Conservation (phyloP, 179 eudicot genomes). For the Carnegiea gigantea region DNA sequence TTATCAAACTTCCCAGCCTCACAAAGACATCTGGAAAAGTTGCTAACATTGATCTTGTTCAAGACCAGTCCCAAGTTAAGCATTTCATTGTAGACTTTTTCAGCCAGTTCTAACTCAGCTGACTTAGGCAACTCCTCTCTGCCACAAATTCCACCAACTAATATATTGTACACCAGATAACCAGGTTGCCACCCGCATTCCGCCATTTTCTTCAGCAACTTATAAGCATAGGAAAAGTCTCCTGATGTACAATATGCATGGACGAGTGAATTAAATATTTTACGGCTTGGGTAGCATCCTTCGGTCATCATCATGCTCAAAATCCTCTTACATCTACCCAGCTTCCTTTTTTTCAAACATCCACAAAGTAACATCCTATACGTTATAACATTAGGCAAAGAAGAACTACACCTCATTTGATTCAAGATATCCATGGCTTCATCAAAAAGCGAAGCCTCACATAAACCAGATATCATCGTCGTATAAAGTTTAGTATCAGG, state of each 20-base stretch:
- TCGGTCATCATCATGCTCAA: conserved; percentile 78
- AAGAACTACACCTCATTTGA: conserved; percentile 67
- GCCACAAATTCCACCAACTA: conserved; percentile 86
- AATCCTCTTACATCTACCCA: conserved; percentile 77
- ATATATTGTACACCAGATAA: conserved; percentile 75
- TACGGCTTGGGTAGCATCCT: conserved; percentile 86
- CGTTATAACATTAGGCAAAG: conserved; percentile 76
- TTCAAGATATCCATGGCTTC: conserved; percentile 81
- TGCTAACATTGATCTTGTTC: conserved; percentile 71
- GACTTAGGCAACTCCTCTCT: conserved; percentile 44
- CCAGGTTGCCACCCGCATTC: conserved; percentile 64
- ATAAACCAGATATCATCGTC: conserved; percentile 77
- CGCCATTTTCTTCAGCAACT: conserved; percentile 69
- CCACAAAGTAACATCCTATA: conserved; percentile 71
- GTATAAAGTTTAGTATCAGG: conserved; percentile 76
- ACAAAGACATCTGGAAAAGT: conserved; percentile 71
- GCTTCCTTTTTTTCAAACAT: conserved; percentile 63
- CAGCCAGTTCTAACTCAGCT: conserved; percentile 67
- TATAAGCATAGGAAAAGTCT: conserved; percentile 70
- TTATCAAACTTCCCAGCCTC: conserved; percentile 72
- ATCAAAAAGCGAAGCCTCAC: conserved; percentile 87
- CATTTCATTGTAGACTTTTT: conserved; percentile 67
- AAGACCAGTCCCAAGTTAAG: conserved; percentile 57
- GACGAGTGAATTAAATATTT: conserved; percentile 69
- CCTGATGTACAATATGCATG: conserved; percentile 65